A percentile compares a stretch with the other conserved stretches of the same genome.
These are phyloP conservation scores for Carpinus viminea DNA, from an alignment of 306 rosid genomes.

Conservation along the genomic window DNA sequence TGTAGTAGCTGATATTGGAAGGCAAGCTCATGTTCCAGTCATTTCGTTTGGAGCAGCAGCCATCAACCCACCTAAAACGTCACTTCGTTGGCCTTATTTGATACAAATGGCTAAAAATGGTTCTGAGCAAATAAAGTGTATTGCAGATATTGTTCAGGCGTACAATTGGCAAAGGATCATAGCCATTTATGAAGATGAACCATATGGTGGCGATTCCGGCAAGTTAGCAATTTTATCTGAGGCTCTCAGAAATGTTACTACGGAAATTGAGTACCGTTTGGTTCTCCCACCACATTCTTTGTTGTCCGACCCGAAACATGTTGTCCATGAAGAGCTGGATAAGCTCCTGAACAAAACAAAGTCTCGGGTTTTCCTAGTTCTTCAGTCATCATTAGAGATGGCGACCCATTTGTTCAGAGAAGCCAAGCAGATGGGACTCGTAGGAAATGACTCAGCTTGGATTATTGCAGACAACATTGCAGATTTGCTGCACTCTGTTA, in stretches of 20 bases:
- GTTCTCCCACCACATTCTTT: slow-evolving; percentile 55
- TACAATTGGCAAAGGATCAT: slow-evolving; percentile 51
- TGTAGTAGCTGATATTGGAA: slow-evolving; percentile 51
- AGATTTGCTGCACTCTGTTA: slow-evolving; percentile 44
- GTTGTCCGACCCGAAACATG: slow-evolving; percentile 33
- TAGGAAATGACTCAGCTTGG: slow-evolving; percentile 58
- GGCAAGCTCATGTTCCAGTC: slow-evolving; percentile 47
- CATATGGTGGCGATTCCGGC: slow-evolving; percentile 47
- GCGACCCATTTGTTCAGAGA: slow-evolving; percentile 50
- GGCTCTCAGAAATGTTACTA: slow-evolving; percentile 53
- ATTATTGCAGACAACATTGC: slow-evolving; percentile 58
- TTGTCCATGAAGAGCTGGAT: slow-evolving; percentile 43
- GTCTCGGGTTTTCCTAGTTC: slow-evolving; percentile 58
- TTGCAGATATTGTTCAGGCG: slow-evolving; percentile 47
- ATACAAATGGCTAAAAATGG: slow-evolving; percentile 38
- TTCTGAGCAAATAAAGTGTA: slow-evolving; percentile 38
- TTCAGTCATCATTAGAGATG: slow-evolving; percentile 56
- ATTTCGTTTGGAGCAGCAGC: slow-evolving; percentile 59
- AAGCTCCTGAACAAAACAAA: slow-evolving; percentile 32
- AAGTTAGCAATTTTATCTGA: slow-evolving; percentile 49
- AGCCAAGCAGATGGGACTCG: slow-evolving; percentile 54
- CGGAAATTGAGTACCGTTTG: slow-evolving; percentile 55
- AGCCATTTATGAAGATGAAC: slow-evolving; percentile 50
- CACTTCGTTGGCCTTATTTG: slow-evolving; percentile 50
- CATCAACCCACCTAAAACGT: slow-evolving; percentile 38